Conservation (phyloP, 129 eudicot genomes). For the Helianthus tuberosus region DNA sequence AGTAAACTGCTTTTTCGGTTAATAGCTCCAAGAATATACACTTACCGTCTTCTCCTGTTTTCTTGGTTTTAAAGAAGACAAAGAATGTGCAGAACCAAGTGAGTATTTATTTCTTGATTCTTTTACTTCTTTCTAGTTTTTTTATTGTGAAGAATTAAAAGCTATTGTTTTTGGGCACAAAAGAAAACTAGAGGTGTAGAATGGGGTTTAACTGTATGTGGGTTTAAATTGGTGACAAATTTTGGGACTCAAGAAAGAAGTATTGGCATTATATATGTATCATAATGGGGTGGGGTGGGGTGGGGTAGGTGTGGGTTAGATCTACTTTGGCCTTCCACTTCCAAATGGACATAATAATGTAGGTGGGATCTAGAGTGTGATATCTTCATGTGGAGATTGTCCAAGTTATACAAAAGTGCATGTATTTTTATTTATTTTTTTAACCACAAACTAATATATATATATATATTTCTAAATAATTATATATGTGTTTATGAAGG, state of each 20-base stretch:
- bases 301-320: constrained; percentile 59
- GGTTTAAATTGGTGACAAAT: constrained; percentile 32
- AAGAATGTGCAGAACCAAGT: constrained; percentile 42
- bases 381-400: constrained; percentile 81
- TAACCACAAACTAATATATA: too few relatives aligned
- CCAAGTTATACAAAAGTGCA: constrained; percentile 46
- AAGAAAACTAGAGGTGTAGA: constrained; percentile 22
- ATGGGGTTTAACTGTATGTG: constrained; percentile 30
- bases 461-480: too few relatives aligned
- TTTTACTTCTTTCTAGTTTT: constrained; percentile 6
- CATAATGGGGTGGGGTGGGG: constrained; percentile 12
- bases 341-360: constrained; percentile 83
- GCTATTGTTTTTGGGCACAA: background rate
- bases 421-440: constrained; percentile 27
- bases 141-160: constrained; percentile 26
- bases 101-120: background rate
- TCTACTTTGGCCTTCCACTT: constrained; percentile 53
- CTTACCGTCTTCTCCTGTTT: background rate
- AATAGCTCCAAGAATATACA: too few relatives aligned
- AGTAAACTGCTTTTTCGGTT: constrained; percentile 5
- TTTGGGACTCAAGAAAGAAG: constrained; percentile 37
- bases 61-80: constrained; percentile 23
- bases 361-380: constrained; percentile 52
- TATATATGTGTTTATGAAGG: too few relatives aligned
- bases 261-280: constrained; percentile 36